Evolutionary conservation across 2,329 filamentous ascomycete species (phyloP).

Genomic region (Cryphonectria nitschkei): DNA sequence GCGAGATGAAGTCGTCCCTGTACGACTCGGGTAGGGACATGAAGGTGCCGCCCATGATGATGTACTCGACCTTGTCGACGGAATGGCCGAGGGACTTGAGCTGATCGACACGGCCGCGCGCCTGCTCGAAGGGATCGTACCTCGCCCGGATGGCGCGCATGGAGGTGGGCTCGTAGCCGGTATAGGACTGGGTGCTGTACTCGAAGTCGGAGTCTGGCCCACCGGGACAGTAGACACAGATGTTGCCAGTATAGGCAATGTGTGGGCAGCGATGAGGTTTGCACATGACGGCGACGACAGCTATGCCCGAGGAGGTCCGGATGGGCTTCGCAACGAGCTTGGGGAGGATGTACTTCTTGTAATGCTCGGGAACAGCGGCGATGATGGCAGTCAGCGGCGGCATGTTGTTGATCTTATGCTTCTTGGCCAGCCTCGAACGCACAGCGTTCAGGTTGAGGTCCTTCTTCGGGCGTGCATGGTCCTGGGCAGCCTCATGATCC

Average conservation of each 20-base stretch:
- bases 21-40: constrained; percentile 94
- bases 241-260: constrained; percentile 97
- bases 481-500: constrained; percentile 82
- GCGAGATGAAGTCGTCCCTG: constrained; percentile 89
- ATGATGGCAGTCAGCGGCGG: constrained; percentile 96
- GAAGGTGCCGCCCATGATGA: constrained; percentile 99
- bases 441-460: constrained; percentile 93
- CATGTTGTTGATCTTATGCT: constrained; percentile 85
- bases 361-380: constrained; percentile 97
- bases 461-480: constrained; percentile 72
- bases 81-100: constrained; percentile 94
- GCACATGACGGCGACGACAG: constrained; percentile 99
- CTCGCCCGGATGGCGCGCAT: constrained; percentile 97
- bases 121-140: constrained; percentile 98
- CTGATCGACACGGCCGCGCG: constrained; percentile 92
- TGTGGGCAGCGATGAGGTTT: constrained; percentile 97
- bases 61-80: constrained; percentile 99
- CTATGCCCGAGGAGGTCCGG: constrained; percentile 92
- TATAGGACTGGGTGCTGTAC: constrained; percentile 98
- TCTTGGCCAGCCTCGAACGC: constrained; percentile 86
- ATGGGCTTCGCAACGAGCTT: constrained; percentile 98
- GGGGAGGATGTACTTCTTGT: constrained; percentile 98
- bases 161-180: constrained; percentile 95
- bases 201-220: constrained; percentile 98
- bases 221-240: constrained; percentile 97